These are phyloP conservation scores for Bertia moriformis DNA, from an alignment of 2,329 filamentous ascomycete genomes.

Conservation along the genomic window DNA sequence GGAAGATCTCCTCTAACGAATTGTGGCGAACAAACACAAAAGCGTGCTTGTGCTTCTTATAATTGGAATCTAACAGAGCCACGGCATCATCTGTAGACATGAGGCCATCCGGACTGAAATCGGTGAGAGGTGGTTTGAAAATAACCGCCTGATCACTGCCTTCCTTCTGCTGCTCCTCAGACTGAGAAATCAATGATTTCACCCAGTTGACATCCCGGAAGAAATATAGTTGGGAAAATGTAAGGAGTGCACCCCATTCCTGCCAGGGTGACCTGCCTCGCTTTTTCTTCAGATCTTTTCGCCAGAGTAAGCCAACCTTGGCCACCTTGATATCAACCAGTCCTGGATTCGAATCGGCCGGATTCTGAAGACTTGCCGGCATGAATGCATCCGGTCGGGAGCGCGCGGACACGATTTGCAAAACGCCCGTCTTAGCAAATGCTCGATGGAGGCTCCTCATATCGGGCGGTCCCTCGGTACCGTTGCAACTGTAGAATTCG, in stretches of 20 bases:
- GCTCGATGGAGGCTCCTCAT: conserved; percentile 46
- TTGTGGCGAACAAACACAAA: conserved; percentile 56
- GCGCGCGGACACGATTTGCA: conserved; percentile 59
- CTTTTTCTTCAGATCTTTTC: conserved; percentile 59
- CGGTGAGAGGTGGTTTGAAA: conserved; percentile 52
- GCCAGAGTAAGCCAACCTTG: conserved; percentile 60
- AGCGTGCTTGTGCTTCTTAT: conserved; percentile 60
- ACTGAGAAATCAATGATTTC: conserved; percentile 52
- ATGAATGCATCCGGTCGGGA: conserved; percentile 64
- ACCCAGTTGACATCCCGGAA: conserved; percentile 60
- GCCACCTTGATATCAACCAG: conserved; percentile 64
- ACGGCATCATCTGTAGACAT: conserved; percentile 62
- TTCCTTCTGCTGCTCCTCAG: conserved; percentile 45
- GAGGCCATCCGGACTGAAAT: conserved; percentile 58
- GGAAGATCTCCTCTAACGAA: conserved; percentile 54
- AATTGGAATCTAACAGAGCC: conserved; percentile 51
- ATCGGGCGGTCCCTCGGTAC: conserved; percentile 41
- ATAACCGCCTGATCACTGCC: conserved; percentile 41
- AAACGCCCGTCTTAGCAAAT: conserved; percentile 54
- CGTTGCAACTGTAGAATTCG: conserved; percentile 54
- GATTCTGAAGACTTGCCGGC: conserved; percentile 47
- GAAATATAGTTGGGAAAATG: conserved; percentile 59
- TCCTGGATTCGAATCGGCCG: conserved; percentile 52
- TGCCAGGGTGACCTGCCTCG: conserved; percentile 62
- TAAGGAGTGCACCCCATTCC: conserved; percentile 63